Base-by-base conservation (phyloP, 2,329 filamentous ascomycete genomes). In the Proliferodiscus dingleyae region DNA sequence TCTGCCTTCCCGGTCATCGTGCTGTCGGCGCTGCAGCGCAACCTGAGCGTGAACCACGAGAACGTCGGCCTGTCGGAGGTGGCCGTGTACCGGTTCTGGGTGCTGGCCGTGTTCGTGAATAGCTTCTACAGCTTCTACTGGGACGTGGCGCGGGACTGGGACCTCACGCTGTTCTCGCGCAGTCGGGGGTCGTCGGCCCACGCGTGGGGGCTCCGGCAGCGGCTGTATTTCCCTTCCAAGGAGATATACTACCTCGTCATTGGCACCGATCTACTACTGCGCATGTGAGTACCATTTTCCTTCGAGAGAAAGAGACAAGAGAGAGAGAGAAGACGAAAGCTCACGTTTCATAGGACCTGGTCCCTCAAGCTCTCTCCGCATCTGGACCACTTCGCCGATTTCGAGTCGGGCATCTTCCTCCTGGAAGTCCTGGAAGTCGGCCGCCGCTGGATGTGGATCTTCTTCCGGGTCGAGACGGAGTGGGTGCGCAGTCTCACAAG, bases 121-220 rank as follows among this genome's bases (percentile, higher is more conserved):
- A 94, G 88, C 11, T 72, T 86, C 36, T 98, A 95, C 69, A 89
- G 86, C n/a, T 97, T 97, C 71, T 98, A 93, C 73, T 98, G 93
- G 93, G 93, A 98, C 61, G 82, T 97, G 23, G 77, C 88, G 45
- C 93, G 90, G 70, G 93, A 98, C 72, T 98, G 93, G 93, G 93
- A 97, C 62, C 74, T 98, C 51, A 87, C 85, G 0, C 74, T 97
- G 11, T 87, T 97, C 61, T 79, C 84, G 2, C 64, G 73, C 2
- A 64, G 70, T 11, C 68, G 67, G 29, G 13, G 84, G 52, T 48
- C 4, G 30, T 37, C 38, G n/a, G 79, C 85, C 21, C 78, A 90
- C 57, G 80, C 88, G 0, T 93, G 80, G 63, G 93, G 87, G 1
- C 72, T 98, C 36, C 82, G 93, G 22, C 75, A 81, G 41, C 75